Evolutionary conservation across 177 flowering plant genomes (phyloP), one percentile per base, ranked within the genome.

Genomic region (Vitis hybrid): DNA sequence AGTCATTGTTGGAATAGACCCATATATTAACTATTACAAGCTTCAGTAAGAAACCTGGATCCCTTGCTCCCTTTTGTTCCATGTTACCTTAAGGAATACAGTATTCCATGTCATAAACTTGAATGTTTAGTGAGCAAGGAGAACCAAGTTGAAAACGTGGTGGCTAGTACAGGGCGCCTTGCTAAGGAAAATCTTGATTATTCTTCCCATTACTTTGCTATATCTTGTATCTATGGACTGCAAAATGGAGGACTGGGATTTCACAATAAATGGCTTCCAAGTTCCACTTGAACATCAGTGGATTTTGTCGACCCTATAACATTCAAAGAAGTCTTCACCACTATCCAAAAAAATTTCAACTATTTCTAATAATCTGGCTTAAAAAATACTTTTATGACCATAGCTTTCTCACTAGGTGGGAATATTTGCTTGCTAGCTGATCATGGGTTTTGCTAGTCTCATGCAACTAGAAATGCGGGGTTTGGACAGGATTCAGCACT

Each of bases 1-100:
- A 56, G 99, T 95, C 67, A 87, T 95, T 65, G 99, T 95, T 78
- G 99, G 99, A 66, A 63, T 95, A 63, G 99, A 95, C 77, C 89
- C 73, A 58, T 72, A 82, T 72, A 85, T 95, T 62, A 95, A 93
- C 71, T 91, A 89, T 73, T 93, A 90, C 87, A 95, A 95, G 82
- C 94, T 95, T 68, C 97, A 90, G 99, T 95, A 81, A 87, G 94
- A 63, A 62, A 52, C 21, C 30, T 57, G 27, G 65, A 3, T 24
- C 64, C 68, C 49, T 52, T 76, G 40, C 64, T 67, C 18, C 62
- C 56, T 4, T 54, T 9, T 32, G 10, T 46, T 62, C 8, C 40
- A 3, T 46, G 30, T 52, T 30, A 7, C 4, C 17, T 65, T 54
- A 49, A 9, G 4, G 1, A 5, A 65, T 54, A 18, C 46, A 24